Conservation (phyloP, 768 basidiomycete genomes). For the Boletus rufocinnamomeus region DNA sequence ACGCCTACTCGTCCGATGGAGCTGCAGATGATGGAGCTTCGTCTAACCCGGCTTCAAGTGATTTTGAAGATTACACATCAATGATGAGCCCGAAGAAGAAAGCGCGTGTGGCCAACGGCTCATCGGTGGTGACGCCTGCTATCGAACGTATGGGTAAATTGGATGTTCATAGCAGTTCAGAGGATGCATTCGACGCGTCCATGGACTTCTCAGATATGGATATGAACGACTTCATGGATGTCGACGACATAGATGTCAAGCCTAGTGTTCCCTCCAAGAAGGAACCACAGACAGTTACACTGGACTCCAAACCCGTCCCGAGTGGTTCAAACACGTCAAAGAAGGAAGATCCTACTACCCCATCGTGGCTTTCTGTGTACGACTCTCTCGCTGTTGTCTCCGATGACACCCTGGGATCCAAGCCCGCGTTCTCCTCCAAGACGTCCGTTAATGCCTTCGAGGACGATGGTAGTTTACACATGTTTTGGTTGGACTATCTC, state of each 20-base stretch:
- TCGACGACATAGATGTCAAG: constrained; percentile 55
- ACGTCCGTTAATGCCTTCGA: constrained; percentile 65
- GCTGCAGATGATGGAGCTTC: constrained; percentile 25
- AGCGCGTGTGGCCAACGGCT: constrained; percentile 43
- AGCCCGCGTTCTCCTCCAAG: constrained; percentile 39
- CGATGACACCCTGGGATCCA: constrained; percentile 58
- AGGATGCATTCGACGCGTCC: constrained; percentile 51
- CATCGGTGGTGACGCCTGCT: constrained; percentile 51
- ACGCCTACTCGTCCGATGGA: constrained; percentile 40
- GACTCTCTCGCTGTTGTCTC: constrained; percentile 65
- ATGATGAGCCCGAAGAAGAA: constrained; percentile 74
- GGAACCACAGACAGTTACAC: neutral
- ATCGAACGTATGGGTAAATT: constrained; percentile 59
- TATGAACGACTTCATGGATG: constrained; percentile 57
- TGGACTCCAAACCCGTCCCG: constrained; percentile 19
- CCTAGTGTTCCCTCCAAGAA: constrained; percentile 37
- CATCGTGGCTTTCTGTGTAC: constrained; percentile 75
- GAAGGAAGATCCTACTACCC: constrained; percentile 48
- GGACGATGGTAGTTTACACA: constrained; percentile 78
- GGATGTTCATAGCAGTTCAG: constrained; percentile 56
- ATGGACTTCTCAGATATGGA: constrained; percentile 58
- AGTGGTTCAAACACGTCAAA: constrained; percentile 32
- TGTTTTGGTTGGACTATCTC: constrained; percentile 97
- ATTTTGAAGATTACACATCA: constrained; percentile 50
- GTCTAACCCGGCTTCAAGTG: constrained; percentile 43